These are phyloP conservation scores for Fusarium sambucinum DNA, from an alignment of 2,329 filamentous ascomycete genomes.

Conservation along the genomic window DNA sequence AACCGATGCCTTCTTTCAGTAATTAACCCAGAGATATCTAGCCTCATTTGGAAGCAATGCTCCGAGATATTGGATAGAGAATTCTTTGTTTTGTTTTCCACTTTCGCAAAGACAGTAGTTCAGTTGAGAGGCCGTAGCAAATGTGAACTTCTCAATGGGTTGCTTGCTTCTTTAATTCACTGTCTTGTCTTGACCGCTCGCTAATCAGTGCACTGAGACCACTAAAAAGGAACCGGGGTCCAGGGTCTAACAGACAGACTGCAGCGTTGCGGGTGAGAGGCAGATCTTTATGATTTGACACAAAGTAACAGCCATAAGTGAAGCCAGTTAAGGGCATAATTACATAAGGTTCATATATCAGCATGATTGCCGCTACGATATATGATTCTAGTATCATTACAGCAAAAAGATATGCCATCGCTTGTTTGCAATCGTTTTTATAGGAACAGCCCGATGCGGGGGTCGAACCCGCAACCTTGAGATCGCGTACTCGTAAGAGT, in stretches of 20 bases:
- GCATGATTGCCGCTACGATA: no score
- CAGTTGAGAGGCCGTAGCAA: background rate
- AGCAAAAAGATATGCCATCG: conserved; percentile 16
- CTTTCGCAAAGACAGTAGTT: background rate
- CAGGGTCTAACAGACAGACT: background rate
- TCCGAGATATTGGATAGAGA: background rate
- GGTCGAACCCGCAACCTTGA: conserved; percentile 70
- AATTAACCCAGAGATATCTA: background rate
- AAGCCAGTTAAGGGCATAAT: no score
- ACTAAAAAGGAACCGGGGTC: background rate
- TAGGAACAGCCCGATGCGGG: conserved; percentile 58
- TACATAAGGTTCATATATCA: no score
- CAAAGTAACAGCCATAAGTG: no score
- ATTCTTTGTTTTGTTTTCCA: background rate
- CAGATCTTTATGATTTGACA: no score
- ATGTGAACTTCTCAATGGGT: background rate
- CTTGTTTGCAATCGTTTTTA: conserved; percentile 35
- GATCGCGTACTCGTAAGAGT: conserved; percentile 67
- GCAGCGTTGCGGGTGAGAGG: no score
- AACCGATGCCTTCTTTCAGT: conserved; percentile 10
- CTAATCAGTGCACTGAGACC: background rate
- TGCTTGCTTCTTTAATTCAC: background rate
- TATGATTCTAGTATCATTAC: no score
- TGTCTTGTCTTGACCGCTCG: background rate
- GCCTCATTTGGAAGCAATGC: background rate